Conservation (phyloP, 805 yeast genomes). For the Wickerhamomyces bovis region DNA sequence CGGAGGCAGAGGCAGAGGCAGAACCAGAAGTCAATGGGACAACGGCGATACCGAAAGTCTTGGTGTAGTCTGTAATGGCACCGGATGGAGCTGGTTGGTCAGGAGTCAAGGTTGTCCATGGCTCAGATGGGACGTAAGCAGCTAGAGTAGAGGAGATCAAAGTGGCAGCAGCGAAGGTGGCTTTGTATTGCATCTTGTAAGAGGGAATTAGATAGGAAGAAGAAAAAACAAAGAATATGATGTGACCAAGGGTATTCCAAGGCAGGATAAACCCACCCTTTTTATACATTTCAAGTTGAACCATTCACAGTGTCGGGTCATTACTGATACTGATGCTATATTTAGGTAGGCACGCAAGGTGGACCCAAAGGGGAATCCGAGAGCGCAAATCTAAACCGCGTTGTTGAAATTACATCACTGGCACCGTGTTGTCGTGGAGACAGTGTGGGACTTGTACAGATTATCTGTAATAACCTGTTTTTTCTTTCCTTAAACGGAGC, state of each 20-base stretch:
- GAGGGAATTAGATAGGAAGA: no score
- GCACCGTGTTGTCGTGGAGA: not conserved
- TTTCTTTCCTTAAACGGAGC: no score
- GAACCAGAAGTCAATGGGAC: constrained; percentile 25
- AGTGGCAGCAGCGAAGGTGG: constrained; percentile 34
- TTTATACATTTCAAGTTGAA: not conserved
- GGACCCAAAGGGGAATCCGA: not conserved
- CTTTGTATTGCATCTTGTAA: constrained; percentile 38
- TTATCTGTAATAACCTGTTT: no score
- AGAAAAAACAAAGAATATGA: no score
- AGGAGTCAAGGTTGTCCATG: constrained; percentile 38
- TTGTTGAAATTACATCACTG: not conserved
- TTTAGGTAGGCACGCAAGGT: not conserved
- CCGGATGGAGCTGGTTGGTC: constrained; percentile 28
- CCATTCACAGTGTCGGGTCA: no score
- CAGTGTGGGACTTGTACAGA: not conserved
- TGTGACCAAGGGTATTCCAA: no score
- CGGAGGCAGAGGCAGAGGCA: constrained; percentile 23
- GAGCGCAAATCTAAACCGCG: not conserved
- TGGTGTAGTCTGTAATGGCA: constrained; percentile 30
- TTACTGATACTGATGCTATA: not conserved
- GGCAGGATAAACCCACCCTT: not conserved
- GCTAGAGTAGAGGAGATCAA: constrained; percentile 44
- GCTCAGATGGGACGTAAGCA: constrained; percentile 54
- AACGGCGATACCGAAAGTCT: constrained; percentile 37